A percentile compares a stretch with the other conserved stretches of the same genome.
phyloP scores from a whole-genome alignment of 2,329 filamentous ascomycete genomes.

The Pseudopithomyces chartarum region DNA sequence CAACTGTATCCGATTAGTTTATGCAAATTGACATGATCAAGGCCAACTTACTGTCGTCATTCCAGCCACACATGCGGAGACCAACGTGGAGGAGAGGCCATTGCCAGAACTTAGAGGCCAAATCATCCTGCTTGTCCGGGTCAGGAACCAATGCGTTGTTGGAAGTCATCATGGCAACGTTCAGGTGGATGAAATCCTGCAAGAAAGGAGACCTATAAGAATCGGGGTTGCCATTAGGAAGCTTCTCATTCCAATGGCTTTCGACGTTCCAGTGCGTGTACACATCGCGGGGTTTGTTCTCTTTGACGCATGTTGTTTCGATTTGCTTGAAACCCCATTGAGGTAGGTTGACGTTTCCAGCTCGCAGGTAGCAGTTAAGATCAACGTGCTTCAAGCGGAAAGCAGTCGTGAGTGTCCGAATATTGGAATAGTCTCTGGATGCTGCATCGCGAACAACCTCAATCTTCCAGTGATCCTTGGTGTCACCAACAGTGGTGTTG shows the following conservation, averaged over 20 bases:
- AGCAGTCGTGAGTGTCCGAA: slow-evolving; percentile 89
- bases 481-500: slow-evolving; percentile 91
- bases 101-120: slow-evolving; percentile 97
- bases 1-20: slow-evolving; percentile 50
- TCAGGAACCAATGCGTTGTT: slow-evolving; percentile 98
- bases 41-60: slow-evolving; percentile 68
- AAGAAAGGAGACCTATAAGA: slow-evolving; percentile 97
- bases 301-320: slow-evolving; percentile 92
- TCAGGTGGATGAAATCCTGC: slow-evolving; percentile 96
- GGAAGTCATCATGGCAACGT: slow-evolving; percentile 99
- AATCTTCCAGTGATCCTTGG: slow-evolving; percentile 96
- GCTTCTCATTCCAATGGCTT: slow-evolving; percentile 88
- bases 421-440: slow-evolving; percentile 79
- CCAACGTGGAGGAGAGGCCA: slow-evolving; percentile 96
- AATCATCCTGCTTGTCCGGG: slow-evolving; percentile 97
- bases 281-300: slow-evolving; percentile 87
- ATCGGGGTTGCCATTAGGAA: slow-evolving; percentile 85
- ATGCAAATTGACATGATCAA: not conserved
- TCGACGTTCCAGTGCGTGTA: slow-evolving; percentile 99
- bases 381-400: slow-evolving; percentile 85
- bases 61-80: slow-evolving; percentile 98
- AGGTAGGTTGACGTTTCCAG: slow-evolving; percentile 92
- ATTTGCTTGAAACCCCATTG: slow-evolving; percentile 99
- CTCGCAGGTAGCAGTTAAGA: slow-evolving; percentile 90
- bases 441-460: slow-evolving; percentile 91